Conservation (phyloP, 306 rosid genomes). For the Rubus idaeus region DNA sequence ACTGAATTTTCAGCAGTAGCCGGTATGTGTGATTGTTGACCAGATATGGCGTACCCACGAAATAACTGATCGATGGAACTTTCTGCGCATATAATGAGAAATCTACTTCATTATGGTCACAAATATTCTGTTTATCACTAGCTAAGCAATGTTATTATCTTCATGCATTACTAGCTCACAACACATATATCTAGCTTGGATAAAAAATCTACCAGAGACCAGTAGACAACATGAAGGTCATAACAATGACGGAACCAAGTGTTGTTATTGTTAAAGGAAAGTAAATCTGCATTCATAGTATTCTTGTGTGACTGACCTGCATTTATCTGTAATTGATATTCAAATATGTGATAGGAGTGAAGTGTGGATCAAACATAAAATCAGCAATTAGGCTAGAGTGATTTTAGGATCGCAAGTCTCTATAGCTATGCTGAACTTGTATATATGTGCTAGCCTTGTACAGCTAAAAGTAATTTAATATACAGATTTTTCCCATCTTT, state of each 20-base stretch:
- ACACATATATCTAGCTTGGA: constrained; percentile 51
- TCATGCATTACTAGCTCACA: neutral
- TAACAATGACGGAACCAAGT: constrained; percentile 84
- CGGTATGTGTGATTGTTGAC: constrained; percentile 95
- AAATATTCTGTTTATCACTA: neutral
- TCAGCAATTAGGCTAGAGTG: too few species aligned
- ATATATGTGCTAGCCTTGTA: too few species aligned
- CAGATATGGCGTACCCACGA: constrained; percentile 83
- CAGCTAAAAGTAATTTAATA: too few species aligned
- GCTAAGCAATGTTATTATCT: neutral
- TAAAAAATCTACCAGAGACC: constrained; percentile 96
- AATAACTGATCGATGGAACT: constrained; percentile 71
- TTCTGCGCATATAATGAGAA: constrained; percentile 36
- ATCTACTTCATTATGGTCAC: neutral
- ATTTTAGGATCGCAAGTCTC: too few species aligned
- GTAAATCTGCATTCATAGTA: too few species aligned
- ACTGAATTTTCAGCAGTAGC: constrained; percentile 85
- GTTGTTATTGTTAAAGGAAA: too few species aligned
- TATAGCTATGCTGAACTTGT: too few species aligned
- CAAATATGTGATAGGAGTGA: too few species aligned
- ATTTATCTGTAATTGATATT: too few species aligned
- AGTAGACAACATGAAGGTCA: constrained; percentile 98
- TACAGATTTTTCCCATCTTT: too few species aligned
- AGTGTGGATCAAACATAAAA: too few species aligned
- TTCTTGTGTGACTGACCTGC: too few species aligned